Evolutionary conservation across 345 rosid genomes (phyloP).

Genomic region (Pistacia integerrima): DNA sequence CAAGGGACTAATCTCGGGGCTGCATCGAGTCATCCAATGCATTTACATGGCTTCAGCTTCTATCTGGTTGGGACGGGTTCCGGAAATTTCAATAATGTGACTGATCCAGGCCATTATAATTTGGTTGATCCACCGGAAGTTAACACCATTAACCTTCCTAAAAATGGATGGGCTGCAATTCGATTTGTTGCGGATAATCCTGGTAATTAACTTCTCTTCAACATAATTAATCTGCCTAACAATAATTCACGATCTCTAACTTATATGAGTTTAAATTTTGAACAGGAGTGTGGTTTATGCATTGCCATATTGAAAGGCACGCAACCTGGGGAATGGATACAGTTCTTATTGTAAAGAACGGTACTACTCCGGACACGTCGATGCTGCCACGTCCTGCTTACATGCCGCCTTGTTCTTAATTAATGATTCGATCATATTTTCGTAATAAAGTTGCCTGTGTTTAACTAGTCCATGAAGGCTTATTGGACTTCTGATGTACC

Average conservation of each 20-base stretch:
- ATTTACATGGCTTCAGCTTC: conserved; percentile 47
- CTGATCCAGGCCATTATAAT: conserved; percentile 29
- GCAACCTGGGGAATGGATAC: conserved; percentile 33
- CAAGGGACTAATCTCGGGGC: conserved; percentile 43
- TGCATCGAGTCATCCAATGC: conserved; percentile 43
- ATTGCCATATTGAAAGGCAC: background rate
- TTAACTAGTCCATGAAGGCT: too few relatives aligned
- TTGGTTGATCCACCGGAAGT: conserved; percentile 39
- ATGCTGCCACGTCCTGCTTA: too few relatives aligned
- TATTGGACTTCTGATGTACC: too few relatives aligned
- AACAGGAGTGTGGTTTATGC: conserved; percentile 38
- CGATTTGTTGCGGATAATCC: conserved; percentile 40
- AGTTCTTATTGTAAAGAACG: too few relatives aligned
- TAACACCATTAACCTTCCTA: conserved; percentile 38
- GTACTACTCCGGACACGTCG: too few relatives aligned
- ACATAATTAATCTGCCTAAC: too few relatives aligned
- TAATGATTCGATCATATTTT: too few relatives aligned
- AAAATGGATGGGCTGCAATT: conserved; percentile 35
- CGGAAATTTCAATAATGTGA: conserved; percentile 37
- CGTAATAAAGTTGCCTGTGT: too few relatives aligned
- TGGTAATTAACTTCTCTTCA: conserved; percentile 17
- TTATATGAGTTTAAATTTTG: too few relatives aligned
- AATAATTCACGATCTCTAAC: too few relatives aligned
- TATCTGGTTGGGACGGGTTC: conserved; percentile 41
- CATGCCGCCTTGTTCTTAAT: too few relatives aligned